Evolutionary conservation across 192 early-diverging fungal species (phyloP).

Genomic region (Spinellus fusiger): DNA sequence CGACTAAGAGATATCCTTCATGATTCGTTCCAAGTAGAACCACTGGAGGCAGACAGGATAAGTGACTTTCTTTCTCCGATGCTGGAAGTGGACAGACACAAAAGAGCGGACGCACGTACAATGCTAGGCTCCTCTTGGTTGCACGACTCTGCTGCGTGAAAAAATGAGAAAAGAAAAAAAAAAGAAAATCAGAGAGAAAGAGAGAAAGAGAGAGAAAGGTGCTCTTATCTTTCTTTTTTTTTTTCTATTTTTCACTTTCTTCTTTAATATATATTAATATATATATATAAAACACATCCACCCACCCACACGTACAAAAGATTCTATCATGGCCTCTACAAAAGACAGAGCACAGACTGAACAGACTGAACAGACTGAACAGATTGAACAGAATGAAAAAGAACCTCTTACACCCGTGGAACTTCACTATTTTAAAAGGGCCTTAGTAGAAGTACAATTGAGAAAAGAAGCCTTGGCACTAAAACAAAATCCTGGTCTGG

Average conservation of each 20-base stretch:
- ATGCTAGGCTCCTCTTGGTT: slow-evolving; percentile 23
- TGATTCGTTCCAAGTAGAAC: slow-evolving; percentile 79
- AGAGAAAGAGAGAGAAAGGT: neutral
- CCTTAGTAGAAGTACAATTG: slow-evolving; percentile 42
- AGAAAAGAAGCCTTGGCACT: slow-evolving; percentile 33
- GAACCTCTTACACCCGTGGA: slow-evolving; percentile 24
- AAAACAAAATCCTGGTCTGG: slow-evolving; percentile 17
- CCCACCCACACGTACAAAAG: too few relatives aligned
- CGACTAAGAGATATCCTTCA: slow-evolving; percentile 73
- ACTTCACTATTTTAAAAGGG: slow-evolving; percentile 50
- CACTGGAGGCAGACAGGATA: slow-evolving; percentile 63
- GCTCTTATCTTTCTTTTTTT: neutral
- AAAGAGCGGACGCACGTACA: slow-evolving; percentile 16
- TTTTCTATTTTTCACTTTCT: neutral
- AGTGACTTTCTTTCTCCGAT: slow-evolving; percentile 80
- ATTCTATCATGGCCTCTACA: too few relatives aligned
- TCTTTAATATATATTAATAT: neutral
- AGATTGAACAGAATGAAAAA: too few relatives aligned
- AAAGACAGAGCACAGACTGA: too few relatives aligned
- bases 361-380: too few relatives aligned
- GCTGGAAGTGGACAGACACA: slow-evolving; percentile 39
- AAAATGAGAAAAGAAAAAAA: neutral
- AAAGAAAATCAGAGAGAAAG: neutral
- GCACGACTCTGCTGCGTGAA: too few relatives aligned
- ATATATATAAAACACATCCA: neutral